phyloP scores from a whole-genome alignment of 805 yeast genomes.

The Zygosaccharomyces bisporus region DNA sequence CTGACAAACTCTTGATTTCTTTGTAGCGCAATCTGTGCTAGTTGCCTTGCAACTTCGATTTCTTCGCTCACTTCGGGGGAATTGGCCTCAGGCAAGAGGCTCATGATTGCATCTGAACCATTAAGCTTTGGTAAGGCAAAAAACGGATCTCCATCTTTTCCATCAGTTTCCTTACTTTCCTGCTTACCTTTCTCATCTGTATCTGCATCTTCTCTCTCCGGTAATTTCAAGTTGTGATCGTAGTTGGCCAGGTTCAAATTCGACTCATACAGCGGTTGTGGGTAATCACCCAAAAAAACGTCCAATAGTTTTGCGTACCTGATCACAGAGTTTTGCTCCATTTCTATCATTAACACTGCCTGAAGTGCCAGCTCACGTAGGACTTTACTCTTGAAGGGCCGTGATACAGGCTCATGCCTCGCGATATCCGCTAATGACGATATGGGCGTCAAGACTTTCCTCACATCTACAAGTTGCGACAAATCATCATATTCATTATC shows the following conservation, averaged over 20 bases:
- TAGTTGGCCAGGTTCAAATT: slow-evolving; percentile 64
- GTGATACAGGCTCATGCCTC: slow-evolving; percentile 62
- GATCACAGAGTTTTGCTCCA: slow-evolving; percentile 75
- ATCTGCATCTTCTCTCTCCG: slow-evolving; percentile 27
- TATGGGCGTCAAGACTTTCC: slow-evolving; percentile 68
- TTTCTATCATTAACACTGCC: slow-evolving; percentile 71
- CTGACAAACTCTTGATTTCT: slow-evolving; percentile 83
- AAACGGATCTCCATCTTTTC: slow-evolving; percentile 52
- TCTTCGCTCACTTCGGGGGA: slow-evolving; percentile 50
- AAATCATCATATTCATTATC: slow-evolving; percentile 40
- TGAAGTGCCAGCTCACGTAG: slow-evolving; percentile 62
- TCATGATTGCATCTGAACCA: slow-evolving; percentile 17
- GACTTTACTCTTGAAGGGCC: slow-evolving; percentile 57
- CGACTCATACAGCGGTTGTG: slow-evolving; percentile 59
- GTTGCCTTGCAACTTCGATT: slow-evolving; percentile 68
- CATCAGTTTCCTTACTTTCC: slow-evolving; percentile 18
- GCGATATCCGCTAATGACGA: slow-evolving; percentile 76
- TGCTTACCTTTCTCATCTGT: slow-evolving; percentile 18
- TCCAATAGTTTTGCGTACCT: slow-evolving; percentile 68
- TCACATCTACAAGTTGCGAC: slow-evolving; percentile 49
- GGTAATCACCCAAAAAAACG: slow-evolving; percentile 83
- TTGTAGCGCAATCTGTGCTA: slow-evolving; percentile 74
- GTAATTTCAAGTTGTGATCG: slow-evolving; percentile 53
- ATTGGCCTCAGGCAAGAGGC: slow-evolving; percentile 38
- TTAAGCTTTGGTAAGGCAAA: slow-evolving; percentile 56